These are phyloP conservation scores for Talaromyces nanjingensis DNA, from an alignment of 495 filamentous ascomycete genomes.

Conservation along the genomic window DNA sequence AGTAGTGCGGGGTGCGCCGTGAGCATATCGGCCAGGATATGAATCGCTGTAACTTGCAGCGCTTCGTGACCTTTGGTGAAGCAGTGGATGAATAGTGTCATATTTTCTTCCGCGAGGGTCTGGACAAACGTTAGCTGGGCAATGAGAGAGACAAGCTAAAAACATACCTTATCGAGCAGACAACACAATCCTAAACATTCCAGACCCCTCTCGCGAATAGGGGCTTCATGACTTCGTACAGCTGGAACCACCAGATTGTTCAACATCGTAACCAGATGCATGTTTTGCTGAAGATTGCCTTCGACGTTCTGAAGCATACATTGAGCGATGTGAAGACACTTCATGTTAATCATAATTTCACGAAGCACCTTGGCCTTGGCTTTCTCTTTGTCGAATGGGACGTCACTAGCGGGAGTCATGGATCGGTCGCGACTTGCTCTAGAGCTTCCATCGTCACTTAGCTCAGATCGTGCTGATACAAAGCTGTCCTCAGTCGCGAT, in stretches of 20 bases:
- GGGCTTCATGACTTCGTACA: constrained; percentile 85
- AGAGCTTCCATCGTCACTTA: constrained; percentile 52
- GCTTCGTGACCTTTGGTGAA: constrained; percentile 87
- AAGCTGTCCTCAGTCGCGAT: constrained; percentile 81
- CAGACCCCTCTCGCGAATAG: constrained; percentile 83
- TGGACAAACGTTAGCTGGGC: constrained; percentile 16
- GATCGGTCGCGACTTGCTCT: constrained; percentile 27
- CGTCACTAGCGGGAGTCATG: constrained; percentile 38
- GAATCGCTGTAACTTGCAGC: constrained; percentile 80
- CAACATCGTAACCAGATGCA: constrained; percentile 83
- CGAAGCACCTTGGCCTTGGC: constrained; percentile 73
- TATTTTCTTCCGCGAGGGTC: constrained; percentile 85
- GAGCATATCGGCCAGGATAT: constrained; percentile 91
- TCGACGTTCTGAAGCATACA: constrained; percentile 93
- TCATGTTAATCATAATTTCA: constrained; percentile 95
- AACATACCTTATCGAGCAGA: constrained; percentile 70
- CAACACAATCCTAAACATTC: constrained; percentile 86
- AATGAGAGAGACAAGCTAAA: constrained; percentile 10
- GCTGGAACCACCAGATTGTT: constrained; percentile 96
- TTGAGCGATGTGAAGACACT: constrained; percentile 93
- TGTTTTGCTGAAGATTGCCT: constrained; percentile 77
- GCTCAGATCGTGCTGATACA: constrained; percentile 79
- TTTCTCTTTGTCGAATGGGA: constrained; percentile 57
- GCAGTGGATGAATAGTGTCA: constrained; percentile 91
- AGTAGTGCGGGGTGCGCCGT: constrained; percentile 78